Evolutionary conservation across 2,329 filamentous ascomycete species (phyloP).

Genomic region (Rasamsonia emersonii): DNA sequence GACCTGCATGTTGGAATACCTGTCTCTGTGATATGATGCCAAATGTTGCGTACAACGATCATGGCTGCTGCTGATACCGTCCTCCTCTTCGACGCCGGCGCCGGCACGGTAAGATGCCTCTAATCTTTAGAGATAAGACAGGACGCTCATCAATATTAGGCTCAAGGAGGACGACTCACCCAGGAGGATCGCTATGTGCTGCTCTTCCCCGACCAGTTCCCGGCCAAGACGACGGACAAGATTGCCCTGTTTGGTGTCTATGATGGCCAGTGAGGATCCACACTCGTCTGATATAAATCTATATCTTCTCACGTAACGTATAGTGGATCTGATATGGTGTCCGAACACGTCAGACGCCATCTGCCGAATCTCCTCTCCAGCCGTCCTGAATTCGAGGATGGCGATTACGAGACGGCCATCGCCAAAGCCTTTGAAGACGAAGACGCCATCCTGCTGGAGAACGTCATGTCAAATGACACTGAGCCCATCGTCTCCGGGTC

Average conservation of each 20-base stretch:
- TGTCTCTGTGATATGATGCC: no score
- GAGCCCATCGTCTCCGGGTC: conserved; percentile 24
- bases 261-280: conserved; percentile 26
- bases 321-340: conserved; percentile 24
- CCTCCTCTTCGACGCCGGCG: conserved; percentile 22
- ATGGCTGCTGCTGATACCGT: conserved; percentile 19
- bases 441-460: conserved; percentile 20
- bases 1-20: no score
- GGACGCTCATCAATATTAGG: conserved; percentile 10
- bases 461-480: conserved; percentile 15
- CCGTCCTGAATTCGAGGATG: conserved; percentile 21
- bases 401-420: conserved; percentile 23
- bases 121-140: background rate
- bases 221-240: conserved; percentile 17
- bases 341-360: conserved; percentile 22
- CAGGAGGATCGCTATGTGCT: conserved; percentile 26
- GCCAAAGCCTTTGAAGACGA: conserved; percentile 21
- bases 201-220: conserved; percentile 22
- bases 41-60: conserved; percentile 15
- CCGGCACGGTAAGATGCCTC: conserved; percentile 21
- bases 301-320: background rate
- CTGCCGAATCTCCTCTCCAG: conserved; percentile 19
- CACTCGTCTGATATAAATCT: background rate
- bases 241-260: conserved; percentile 26
- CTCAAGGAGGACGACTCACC: conserved; percentile 19